Percentiles rank a stretch among this genome's conserved stretches.
Conservation (phyloP, 2,329 filamentous ascomycete genomes). For the Exophiala dermatitidis region DNA sequence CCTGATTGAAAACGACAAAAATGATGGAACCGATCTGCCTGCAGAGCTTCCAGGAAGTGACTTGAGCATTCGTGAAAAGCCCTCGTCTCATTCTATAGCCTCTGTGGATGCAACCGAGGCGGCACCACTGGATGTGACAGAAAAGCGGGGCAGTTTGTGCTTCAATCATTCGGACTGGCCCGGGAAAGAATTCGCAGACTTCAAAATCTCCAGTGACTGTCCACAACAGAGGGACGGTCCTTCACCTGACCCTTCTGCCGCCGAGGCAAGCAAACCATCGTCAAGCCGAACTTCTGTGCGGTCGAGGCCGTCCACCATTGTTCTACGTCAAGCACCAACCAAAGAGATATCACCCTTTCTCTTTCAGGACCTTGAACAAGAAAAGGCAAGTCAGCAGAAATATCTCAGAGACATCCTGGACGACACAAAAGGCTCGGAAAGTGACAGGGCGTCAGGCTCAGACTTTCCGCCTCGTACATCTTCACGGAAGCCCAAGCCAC, state of each 20-base stretch:
- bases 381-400: constrained; percentile 12
- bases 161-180: constrained; percentile 16
- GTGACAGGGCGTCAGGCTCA: background rate
- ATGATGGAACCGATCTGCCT: background rate
- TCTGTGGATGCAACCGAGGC: background rate
- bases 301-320: constrained; percentile 14
- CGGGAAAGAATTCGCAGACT: constrained; percentile 17
- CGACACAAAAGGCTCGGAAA: background rate
- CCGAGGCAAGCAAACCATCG: constrained; percentile 1
- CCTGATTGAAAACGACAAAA: constrained; percentile 3
- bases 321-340: constrained; percentile 12
- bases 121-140: background rate
- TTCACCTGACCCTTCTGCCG: background rate
- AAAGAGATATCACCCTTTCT: constrained; percentile 17
- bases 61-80: background rate
- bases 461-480: constrained; percentile 18
- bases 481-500: constrained; percentile 20
- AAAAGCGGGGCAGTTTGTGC: background rate
- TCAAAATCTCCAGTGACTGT: constrained; percentile 4
- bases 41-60: constrained; percentile 13
- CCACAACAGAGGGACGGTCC: background rate
- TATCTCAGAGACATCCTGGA: constrained; percentile 5
- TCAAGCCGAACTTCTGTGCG: constrained; percentile 3
- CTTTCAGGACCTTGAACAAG: constrained; percentile 14
- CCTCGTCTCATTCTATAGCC: background rate